phyloP scores from a whole-genome alignment of 2,329 filamentous ascomycete genomes.

The Lachnellula arida region DNA sequence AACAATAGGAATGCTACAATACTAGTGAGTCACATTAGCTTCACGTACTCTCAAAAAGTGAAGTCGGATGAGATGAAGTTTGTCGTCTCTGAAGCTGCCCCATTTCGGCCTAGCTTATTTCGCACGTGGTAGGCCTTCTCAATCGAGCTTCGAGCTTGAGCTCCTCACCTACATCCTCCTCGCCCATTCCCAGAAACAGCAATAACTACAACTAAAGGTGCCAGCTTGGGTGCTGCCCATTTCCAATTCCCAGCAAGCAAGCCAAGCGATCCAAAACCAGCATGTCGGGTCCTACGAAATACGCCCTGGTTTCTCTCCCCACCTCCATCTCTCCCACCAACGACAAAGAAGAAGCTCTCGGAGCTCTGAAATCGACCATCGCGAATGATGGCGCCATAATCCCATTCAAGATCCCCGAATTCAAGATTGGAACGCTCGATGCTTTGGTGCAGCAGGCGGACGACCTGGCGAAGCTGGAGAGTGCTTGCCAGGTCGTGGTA shows the following conservation, averaged over 20 bases:
- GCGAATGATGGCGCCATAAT: conserved; percentile 71
- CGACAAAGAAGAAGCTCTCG: conserved; percentile 76
- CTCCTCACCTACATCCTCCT: conserved; percentile 9
- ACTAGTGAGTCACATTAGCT: neutral
- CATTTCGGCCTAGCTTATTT: neutral
- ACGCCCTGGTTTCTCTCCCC: conserved; percentile 86
- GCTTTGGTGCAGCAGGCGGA: conserved; percentile 94
- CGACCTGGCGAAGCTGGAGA: conserved; percentile 83
- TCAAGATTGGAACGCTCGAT: conserved; percentile 97
- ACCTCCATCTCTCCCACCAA: conserved; percentile 78
- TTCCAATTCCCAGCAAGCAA: conserved; percentile 4
- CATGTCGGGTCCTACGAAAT: conserved; percentile 47
- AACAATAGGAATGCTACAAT: neutral
- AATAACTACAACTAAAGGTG: conserved; percentile 7
- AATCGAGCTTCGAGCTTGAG: conserved; percentile 13
- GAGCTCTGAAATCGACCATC: conserved; percentile 68
- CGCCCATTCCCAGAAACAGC: conserved; percentile 1
- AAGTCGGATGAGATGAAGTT: neutral
- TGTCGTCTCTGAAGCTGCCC: neutral
- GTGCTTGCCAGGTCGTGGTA: conserved; percentile 74
- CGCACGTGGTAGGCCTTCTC: conserved; percentile 5
- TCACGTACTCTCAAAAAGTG: neutral
- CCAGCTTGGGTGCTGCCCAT: conserved; percentile 10
- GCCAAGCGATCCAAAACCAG: conserved; percentile 10
- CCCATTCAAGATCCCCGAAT: conserved; percentile 80